Evolutionary conservation across 1,139 yeast genomes (phyloP).

Genomic region (Diutina rugosa): DNA sequence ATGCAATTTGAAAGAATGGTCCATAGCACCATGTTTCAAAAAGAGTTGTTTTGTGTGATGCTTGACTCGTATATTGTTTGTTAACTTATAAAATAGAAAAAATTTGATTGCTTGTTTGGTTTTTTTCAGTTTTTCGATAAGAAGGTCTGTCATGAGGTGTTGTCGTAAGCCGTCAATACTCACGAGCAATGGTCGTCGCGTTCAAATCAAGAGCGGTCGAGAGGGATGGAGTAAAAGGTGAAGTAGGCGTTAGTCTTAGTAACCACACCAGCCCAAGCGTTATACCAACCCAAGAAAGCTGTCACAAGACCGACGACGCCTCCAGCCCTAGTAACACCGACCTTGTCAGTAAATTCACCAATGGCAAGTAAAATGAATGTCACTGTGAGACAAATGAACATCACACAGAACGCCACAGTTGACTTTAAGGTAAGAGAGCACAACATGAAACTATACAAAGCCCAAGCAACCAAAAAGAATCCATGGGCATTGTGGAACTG

Average conservation of each 20-base stretch:
- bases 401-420: conserved; percentile 43
- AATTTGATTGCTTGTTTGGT: too few species aligned
- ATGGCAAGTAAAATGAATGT: conserved; percentile 46
- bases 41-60: too few species aligned
- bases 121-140: not conserved
- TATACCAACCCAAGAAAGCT: conserved; percentile 50
- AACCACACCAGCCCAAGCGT: conserved; percentile 30
- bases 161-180: not conserved
- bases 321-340: conserved; percentile 44
- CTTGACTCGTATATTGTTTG: too few species aligned
- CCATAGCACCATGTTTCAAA: too few species aligned
- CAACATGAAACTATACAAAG: conserved; percentile 45
- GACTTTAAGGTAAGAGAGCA: conserved; percentile 50
- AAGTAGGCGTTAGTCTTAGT: conserved; percentile 25
- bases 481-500: conserved; percentile 42
- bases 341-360: conserved; percentile 39
- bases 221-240: conserved; percentile 18
- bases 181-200: not conserved
- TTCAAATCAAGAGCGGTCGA: conserved; percentile 7
- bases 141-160: conserved; percentile 1
- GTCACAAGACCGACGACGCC: conserved; percentile 56
- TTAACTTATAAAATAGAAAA: too few species aligned
- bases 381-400: conserved; percentile 40
- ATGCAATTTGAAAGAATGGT: too few species aligned
- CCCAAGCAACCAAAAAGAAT: conserved; percentile 52